Conservation (phyloP, 2,329 filamentous ascomycete species). For the Apiospora marii region DNA sequence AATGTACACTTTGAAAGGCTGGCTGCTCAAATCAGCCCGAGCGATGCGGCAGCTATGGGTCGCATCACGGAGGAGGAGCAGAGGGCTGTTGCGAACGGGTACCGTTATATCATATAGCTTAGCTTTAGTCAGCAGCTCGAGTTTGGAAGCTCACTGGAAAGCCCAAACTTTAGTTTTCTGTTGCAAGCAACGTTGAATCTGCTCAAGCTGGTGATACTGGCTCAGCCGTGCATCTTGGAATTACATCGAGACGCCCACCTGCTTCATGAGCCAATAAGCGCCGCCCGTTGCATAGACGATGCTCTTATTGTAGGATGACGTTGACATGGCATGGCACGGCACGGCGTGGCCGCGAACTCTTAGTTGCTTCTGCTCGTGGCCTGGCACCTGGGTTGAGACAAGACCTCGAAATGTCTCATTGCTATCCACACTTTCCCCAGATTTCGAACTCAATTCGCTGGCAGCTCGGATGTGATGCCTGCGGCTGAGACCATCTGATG, state of each 20-base stretch:
- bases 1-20: neutral
- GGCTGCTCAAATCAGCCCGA: neutral
- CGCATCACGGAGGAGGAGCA: constrained; percentile 8
- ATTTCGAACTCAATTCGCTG: constrained; percentile 12
- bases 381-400: neutral
- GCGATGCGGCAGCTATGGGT: constrained; percentile 3
- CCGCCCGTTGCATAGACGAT: neutral
- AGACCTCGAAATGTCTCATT: neutral
- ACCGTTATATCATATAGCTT: constrained; percentile 8
- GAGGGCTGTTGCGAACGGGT: constrained; percentile 14
- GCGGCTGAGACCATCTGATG: neutral
- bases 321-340: neutral
- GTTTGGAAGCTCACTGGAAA: neutral
- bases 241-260: neutral
- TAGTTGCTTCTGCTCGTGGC: constrained; percentile 7
- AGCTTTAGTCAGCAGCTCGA: neutral
- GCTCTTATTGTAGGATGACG: neutral
- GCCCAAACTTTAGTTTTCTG: neutral
- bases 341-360: neutral
- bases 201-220: neutral
- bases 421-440: constrained; percentile 6
- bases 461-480: neutral
- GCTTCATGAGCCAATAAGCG: neutral
- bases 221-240: neutral
- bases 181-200: neutral